Evolutionary conservation across 495 filamentous ascomycete genomes (phyloP).

Genomic region (Trichoderma orchidacearum): DNA sequence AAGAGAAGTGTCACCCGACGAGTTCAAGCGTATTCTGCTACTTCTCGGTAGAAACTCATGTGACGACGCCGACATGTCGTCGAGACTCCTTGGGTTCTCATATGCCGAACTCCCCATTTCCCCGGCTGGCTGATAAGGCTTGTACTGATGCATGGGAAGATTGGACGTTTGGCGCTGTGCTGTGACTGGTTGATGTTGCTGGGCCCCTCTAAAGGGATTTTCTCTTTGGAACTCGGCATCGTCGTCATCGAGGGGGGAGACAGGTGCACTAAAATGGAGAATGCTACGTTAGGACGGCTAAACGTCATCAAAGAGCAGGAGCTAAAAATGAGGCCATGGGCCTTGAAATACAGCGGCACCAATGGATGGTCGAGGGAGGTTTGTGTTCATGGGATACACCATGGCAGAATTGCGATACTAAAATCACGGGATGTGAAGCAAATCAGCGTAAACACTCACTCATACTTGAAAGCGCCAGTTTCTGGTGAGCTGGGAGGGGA

Average conservation of each 20-base stretch:
- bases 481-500: background rate
- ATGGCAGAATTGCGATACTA: too few relatives aligned
- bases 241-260: background rate
- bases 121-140: background rate
- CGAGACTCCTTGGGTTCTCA: background rate
- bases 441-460: background rate
- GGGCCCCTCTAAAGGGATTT: background rate
- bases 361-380: too few relatives aligned
- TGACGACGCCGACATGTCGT: background rate
- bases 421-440: too few relatives aligned
- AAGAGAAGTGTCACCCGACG: background rate
- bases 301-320: too few relatives aligned
- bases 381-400: too few relatives aligned
- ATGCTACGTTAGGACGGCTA: background rate
- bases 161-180: background rate
- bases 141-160: background rate
- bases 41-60: background rate
- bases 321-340: too few relatives aligned
- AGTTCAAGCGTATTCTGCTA: background rate
- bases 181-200: background rate
- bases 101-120: background rate
- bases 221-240: background rate
- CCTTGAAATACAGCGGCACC: too few relatives aligned
- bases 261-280: background rate
- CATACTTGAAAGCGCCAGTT: background rate